These are phyloP conservation scores for Colletotrichum graminicola DNA, from an alignment of 2,329 filamentous ascomycete species.

Conservation along the genomic window DNA sequence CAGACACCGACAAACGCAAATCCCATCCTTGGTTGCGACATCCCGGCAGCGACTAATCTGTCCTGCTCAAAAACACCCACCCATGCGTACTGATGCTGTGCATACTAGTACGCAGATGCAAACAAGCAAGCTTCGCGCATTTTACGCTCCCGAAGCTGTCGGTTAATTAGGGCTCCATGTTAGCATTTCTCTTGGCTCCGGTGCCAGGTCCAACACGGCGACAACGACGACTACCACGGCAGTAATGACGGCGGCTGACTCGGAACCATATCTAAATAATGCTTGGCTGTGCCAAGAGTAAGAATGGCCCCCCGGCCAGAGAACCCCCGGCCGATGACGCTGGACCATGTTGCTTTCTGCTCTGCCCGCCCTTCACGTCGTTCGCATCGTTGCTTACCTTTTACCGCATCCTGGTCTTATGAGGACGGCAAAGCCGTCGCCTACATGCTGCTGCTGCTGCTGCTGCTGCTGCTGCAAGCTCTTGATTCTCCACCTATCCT, in stretches of 20 bases:
- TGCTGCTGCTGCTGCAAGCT: slow-evolving; percentile 18
- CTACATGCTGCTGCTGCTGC: not conserved
- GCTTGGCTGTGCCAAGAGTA: slow-evolving; percentile 16
- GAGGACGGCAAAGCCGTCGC: slow-evolving; percentile 12
- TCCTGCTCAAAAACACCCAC: not conserved
- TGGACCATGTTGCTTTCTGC: slow-evolving; percentile 14
- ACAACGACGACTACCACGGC: slow-evolving; percentile 12
- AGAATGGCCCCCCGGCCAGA: not conserved
- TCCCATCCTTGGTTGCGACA: slow-evolving; percentile 6
- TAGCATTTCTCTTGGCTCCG: not conserved
- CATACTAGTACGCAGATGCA: not conserved
- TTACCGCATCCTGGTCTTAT: slow-evolving; percentile 24
- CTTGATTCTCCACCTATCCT: not conserved
- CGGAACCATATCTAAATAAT: slow-evolving; percentile 15
- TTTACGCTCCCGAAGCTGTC: not conserved
- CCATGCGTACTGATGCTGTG: not conserved
- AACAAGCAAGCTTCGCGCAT: not conserved
- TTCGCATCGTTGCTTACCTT: slow-evolving; percentile 8
- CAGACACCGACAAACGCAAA: not conserved
- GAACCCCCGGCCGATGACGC: slow-evolving; percentile 12
- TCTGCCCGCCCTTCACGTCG: slow-evolving; percentile 6
- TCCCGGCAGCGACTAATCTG: not conserved
- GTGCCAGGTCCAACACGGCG: slow-evolving; percentile 1
- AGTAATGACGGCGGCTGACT: slow-evolving; percentile 18
- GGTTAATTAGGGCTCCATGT: too few relatives aligned